Percentiles rank a stretch among this genome's conserved stretches.
Evolutionary conservation across 2,329 filamentous ascomycete genomes (phyloP).

Genomic region (Colletotrichum horii): DNA sequence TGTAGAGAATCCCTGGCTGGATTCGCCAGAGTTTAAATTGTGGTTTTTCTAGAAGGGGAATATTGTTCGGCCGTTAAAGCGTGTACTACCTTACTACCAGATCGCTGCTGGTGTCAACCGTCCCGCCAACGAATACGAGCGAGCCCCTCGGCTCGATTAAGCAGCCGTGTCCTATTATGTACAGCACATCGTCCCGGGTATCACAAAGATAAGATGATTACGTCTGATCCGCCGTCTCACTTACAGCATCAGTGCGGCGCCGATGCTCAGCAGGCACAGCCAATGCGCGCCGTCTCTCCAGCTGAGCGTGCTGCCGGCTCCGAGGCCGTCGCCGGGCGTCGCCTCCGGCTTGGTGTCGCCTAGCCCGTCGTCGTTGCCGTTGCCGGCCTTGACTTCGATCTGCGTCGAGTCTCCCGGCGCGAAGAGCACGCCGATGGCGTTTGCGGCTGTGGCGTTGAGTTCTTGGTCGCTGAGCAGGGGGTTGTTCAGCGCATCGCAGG

Average conservation of each 20-base stretch:
- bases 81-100: neutral
- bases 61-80: neutral
- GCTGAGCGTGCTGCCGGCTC: slow-evolving; percentile 32
- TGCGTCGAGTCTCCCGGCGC: slow-evolving; percentile 55
- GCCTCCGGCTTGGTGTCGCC: slow-evolving; percentile 33
- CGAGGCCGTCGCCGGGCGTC: slow-evolving; percentile 35
- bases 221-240: neutral
- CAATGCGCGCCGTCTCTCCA: slow-evolving; percentile 37
- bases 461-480: slow-evolving; percentile 51
- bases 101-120: neutral
- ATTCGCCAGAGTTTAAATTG: neutral
- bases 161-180: neutral
- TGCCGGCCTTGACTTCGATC: slow-evolving; percentile 38
- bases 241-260: slow-evolving; percentile 35
- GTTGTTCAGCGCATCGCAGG: slow-evolving; percentile 58
- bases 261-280: slow-evolving; percentile 35
- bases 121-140: neutral
- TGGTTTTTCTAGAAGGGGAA: neutral
- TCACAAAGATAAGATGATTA: neutral
- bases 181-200: slow-evolving; percentile 10
- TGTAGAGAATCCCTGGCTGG: neutral
- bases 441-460: slow-evolving; percentile 46
- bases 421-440: slow-evolving; percentile 53
- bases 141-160: neutral
- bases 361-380: slow-evolving; percentile 28